phyloP scores from a whole-genome alignment of 768 basidiomycete genomes.

The Tricholoma furcatifolium region DNA sequence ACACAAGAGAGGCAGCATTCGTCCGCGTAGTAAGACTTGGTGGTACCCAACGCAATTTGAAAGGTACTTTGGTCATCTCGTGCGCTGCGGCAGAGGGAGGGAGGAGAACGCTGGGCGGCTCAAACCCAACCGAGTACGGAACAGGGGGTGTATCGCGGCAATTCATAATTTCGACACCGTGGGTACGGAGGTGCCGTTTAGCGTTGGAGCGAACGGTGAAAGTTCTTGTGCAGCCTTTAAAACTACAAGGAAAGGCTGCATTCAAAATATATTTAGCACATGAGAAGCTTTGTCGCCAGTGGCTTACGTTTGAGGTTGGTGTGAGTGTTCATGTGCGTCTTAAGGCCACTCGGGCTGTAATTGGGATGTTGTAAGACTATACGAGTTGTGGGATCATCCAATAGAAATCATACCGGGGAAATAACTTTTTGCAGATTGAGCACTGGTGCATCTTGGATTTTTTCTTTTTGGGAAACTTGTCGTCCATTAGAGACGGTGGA shows the following conservation, averaged over 20 bases:
- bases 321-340: constrained; percentile 60
- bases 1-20: constrained; percentile 22
- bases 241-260: constrained; percentile 52
- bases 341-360: constrained; percentile 50
- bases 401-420: constrained; percentile 39
- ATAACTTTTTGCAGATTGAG: constrained; percentile 46
- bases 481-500: constrained; percentile 1
- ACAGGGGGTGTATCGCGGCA: constrained; percentile 4
- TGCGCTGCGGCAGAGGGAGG: constrained; percentile 11
- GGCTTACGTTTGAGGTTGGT: constrained; percentile 50
- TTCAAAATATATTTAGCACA: constrained; percentile 1
- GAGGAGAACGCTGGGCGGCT: constrained; percentile 32
- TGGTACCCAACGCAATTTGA: constrained; percentile 42
- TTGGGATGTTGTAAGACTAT: background rate
- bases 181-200: constrained; percentile 75
- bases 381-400: background rate
- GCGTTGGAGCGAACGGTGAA: constrained; percentile 84
- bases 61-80: constrained; percentile 17
- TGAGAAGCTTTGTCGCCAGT: background rate
- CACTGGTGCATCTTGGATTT: constrained; percentile 58
- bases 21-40: constrained; percentile 31
- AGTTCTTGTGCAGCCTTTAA: constrained; percentile 58
- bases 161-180: constrained; percentile 45
- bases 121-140: constrained; percentile 39
- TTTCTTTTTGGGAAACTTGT: constrained; percentile 33